Base-by-base conservation (phyloP, 371 early-diverging fungal species). In the Apophysomyces sp. region DNA sequence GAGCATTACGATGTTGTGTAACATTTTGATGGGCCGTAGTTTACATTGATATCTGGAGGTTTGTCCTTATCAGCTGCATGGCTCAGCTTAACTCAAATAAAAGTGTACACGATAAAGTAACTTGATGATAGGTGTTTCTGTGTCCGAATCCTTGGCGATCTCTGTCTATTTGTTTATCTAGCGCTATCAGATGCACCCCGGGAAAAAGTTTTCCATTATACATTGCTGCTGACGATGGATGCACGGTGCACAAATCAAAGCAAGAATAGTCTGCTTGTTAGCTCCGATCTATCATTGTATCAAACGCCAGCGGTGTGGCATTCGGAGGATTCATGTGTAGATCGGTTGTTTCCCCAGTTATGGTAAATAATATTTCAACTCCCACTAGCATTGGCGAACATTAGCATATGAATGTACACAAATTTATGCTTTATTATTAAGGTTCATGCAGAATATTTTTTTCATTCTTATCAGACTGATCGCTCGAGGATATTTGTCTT, bases 171-270 rank as follows among this genome's bases (percentile, higher is more conserved):
- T n/a, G n/a, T n/a, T n/a, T 11, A 5, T 37, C 11, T 37, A n/a
- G 11, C 49, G 9, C 21, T 44, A 44, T 44, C 49, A 44, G n/a
- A n/a, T n/a, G n/a, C n/a, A n/a, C n/a, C n/a, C n/a, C 49, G 49
- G 49, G 49, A 44, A 44, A 44, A 44, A 44, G 49, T 18, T 44
- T 44, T 44, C 49, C 49, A 44, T 44, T n/a, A n/a, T n/a, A n/a
- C n/a, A n/a, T n/a, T n/a, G n/a, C n/a, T n/a, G n/a, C n/a, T n/a
- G n/a, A n/a, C n/a, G n/a, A n/a, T n/a, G n/a, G n/a, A n/a, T n/a
- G n/a, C n/a, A n/a, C n/a, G n/a, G n/a, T n/a, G n/a, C n/a, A n/a
- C n/a, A n/a, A n/a, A n/a, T n/a, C n/a, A n/a, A n/a, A n/a, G n/a
- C n/a, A n/a, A n/a, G n/a, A n/a, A n/a, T n/a, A n/a, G n/a, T n/a